Base-by-base conservation (phyloP, 805 yeast genomes). In the Cyberlindnera subsufficiens region DNA sequence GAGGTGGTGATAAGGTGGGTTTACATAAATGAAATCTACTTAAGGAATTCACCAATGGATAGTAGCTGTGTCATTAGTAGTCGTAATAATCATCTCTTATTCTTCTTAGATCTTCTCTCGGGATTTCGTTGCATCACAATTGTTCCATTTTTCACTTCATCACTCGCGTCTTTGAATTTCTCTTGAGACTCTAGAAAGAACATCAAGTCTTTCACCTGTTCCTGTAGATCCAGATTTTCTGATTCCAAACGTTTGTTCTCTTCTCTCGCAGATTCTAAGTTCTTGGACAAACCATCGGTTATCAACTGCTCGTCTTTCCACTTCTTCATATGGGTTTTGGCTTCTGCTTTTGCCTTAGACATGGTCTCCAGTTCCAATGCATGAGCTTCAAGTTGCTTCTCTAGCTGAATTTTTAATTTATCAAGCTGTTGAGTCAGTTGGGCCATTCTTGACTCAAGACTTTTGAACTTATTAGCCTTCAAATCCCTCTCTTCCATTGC, bases 191-290 rank as follows among this genome's bases (percentile, higher is more conserved):
- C 91, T 32, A 88, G 62, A 55, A 69, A 86, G 49, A 86, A 83
- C 96, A 89, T 86, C 41, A 88, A 60, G 59, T 88, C 96, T 25
- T 71, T 75, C 3, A 79, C 79, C 57, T 83, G 86, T 33, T 81
- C 87, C 35, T 71, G 59, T 27, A 82, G 56, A 3, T 78, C 86
- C 10, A 56, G 58, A 11, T 74, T 78, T 38, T 71, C 65, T 3
- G 45, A 45, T 35, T 63, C 61, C 22, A 78, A 43, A 17, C 49
- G 44, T 14, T 60, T 52, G 33, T 69, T 68, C 17, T 61, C 55
- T 29, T 42, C 29, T 17, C 59, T 46, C 4, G 75, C 39, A 3
- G 50, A 50, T 18, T 67, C 74, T 6, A 77, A 46, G 40, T 71
- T 70, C 19, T 63, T 58, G 3, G 66, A 50, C 38, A 77, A 52